Evolutionary conservation across 2,329 filamentous ascomycete species (phyloP).

Genomic region (Dactylellina haptotyla): DNA sequence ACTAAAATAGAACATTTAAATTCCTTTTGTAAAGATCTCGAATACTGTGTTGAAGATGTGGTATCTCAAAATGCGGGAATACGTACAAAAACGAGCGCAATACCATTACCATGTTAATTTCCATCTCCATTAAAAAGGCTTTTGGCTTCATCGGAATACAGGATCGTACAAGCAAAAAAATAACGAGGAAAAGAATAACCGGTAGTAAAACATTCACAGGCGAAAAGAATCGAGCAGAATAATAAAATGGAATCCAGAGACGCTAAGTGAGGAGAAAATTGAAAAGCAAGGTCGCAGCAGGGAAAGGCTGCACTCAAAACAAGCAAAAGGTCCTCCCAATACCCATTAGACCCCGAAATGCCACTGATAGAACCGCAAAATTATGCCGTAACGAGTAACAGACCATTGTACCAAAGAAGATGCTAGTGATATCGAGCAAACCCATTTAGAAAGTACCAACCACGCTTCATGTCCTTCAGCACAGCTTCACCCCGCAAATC

Average conservation of each 20-base stretch:
- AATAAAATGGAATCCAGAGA: constrained; percentile 1
- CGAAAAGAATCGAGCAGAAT: not conserved
- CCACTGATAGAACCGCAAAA: not conserved
- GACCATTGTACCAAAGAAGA: constrained; percentile 7
- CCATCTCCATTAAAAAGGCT: not conserved
- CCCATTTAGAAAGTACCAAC: not conserved
- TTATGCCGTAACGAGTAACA: constrained; percentile 6
- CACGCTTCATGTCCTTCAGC: constrained; percentile 12
- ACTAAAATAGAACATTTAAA: no score
- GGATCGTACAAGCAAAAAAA: constrained; percentile 8
- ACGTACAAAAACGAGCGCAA: not conserved
- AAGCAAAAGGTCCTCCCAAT: constrained; percentile 27
- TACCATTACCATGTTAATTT: constrained; percentile 9
- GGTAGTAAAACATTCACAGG: not conserved
- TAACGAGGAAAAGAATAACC: not conserved
- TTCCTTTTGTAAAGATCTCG: no score
- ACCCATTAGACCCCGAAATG: constrained; percentile 22
- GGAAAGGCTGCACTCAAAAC: not conserved
- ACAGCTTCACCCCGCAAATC: constrained; percentile 51
- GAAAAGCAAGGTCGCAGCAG: not conserved
- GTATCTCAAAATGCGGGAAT: not conserved
- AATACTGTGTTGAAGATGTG: constrained; percentile 33
- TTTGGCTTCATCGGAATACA: not conserved
- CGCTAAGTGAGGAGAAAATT: constrained; percentile 11
- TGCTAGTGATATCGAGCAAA: constrained; percentile 4